phyloP scores from a whole-genome alignment of 495 filamentous ascomycete species.

The Podospora bellae-mahoneyi region DNA sequence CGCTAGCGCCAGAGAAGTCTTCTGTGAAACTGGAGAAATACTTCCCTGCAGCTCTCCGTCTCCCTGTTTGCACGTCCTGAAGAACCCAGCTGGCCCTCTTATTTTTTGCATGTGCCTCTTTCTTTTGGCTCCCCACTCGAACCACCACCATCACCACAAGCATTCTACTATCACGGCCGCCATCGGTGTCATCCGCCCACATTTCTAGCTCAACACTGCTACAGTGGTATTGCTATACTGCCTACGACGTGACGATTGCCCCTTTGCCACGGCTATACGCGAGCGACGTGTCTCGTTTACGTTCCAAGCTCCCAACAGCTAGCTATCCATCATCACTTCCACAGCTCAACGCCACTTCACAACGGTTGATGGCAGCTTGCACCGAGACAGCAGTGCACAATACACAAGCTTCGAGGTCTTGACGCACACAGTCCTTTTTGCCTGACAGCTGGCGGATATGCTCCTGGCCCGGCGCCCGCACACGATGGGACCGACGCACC shows the following conservation, averaged over 20 bases:
- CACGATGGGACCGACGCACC: conserved; percentile 25
- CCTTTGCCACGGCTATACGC: not conserved
- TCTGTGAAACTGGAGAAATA: conserved; percentile 12
- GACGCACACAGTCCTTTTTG: not conserved
- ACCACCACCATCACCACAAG: not conserved
- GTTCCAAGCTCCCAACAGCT: not conserved
- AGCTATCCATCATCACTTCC: not conserved
- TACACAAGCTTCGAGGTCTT: not conserved
- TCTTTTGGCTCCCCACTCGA: not conserved
- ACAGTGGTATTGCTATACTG: not conserved
- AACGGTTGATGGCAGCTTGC: not conserved
- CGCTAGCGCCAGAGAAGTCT: conserved; percentile 5
- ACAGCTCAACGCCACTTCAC: no score
- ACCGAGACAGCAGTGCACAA: not conserved
- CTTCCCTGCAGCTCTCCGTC: conserved; percentile 4
- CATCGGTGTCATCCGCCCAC: not conserved
- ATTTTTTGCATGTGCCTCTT: conserved; percentile 20
- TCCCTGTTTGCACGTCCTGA: conserved; percentile 2
- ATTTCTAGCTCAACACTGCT: not conserved
- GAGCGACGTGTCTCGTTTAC: not conserved
- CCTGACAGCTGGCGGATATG: conserved; percentile 5
- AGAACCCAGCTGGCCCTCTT: not conserved
- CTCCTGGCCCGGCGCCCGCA: conserved; percentile 1
- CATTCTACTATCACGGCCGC: not conserved
- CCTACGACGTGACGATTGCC: not conserved